Evolutionary conservation across 371 early-diverging fungal species (phyloP).

Genomic region (Mortierella sp.): DNA sequence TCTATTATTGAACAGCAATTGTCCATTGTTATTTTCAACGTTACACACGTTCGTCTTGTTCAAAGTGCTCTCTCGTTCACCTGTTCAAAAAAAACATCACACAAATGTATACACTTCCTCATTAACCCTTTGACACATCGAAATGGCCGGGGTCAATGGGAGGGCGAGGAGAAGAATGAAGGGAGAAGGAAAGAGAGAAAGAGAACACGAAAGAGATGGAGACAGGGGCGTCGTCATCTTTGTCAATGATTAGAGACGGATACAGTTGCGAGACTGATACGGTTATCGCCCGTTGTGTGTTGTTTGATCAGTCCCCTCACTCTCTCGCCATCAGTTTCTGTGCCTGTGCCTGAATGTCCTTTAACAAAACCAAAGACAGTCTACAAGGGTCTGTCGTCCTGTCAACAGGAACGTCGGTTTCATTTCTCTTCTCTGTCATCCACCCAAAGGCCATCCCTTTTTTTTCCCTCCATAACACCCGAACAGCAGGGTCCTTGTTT

Average conservation of each 20-base stretch:
- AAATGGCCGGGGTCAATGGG: neutral
- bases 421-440: neutral
- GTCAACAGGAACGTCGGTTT: neutral
- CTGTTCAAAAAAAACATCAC: neutral
- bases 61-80: constrained; percentile 10
- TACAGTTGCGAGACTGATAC: neutral
- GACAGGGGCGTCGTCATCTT: neutral
- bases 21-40: constrained; percentile 6
- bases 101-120: neutral
- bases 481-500: neutral
- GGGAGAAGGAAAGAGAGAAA: neutral
- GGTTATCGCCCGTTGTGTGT: neutral
- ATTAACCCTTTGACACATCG: neutral
- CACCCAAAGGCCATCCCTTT: neutral
- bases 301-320: neutral
- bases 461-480: neutral
- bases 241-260: neutral
- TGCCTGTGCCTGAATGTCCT: neutral
- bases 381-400: neutral
- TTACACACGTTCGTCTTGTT: neutral
- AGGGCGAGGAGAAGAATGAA: neutral
- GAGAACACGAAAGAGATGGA: neutral
- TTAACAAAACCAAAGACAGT: neutral
- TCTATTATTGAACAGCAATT: constrained; percentile 5
- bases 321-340: neutral